Evolutionary conservation across 345 rosid species (phyloP), one percentile per base, ranked within the genome.

Genomic region (Hypericum androsaemum): DNA sequence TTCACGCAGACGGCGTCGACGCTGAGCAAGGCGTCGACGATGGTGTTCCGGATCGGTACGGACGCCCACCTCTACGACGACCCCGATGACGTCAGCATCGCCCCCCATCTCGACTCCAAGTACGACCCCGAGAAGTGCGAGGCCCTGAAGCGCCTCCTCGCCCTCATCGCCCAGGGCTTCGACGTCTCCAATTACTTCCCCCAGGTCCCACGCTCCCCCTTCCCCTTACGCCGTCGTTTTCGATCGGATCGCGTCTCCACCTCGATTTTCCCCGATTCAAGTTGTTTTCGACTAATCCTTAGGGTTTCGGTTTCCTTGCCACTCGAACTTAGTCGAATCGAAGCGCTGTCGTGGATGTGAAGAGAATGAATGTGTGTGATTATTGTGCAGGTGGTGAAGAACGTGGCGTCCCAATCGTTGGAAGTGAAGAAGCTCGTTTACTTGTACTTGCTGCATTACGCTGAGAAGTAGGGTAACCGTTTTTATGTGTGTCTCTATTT

Each of bases 151-250:
- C 95, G 96, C 60, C 80, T 85, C 40, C 94, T 92, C 54, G 98
- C 95, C 47, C 88, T 84, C 56, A 83, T 88, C 55, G 90, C 95
- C 41, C 96, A 92, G 61, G 98, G 98, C 38, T 80, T 78, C 54
- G 98, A 92, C 28, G 96, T 88, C 66, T 85, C 98, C 82, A 92
- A 85, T 72, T 88, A 79, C 78, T 92, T 92, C 73, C 95, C 95
- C 57, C 97, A 88, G 96, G 97, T 81, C 32, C 49, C n/a, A 15
- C 6, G 42, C 7, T 7, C 13, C 10, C 5, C 12, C 6, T 6
- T 14, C 13, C 37, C 12, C 6, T 1, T 28, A 41, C 28, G 60
- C 22, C 36, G 22, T 17, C 54, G 17, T 15, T n/a, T n/a, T n/a
- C n/a, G n/a, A n/a, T n/a, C n/a, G n/a, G n/a, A n/a, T n/a, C n/a